Conservation (phyloP, 2,329 filamentous ascomycete species). For the Salinomyces thailandicus region DNA sequence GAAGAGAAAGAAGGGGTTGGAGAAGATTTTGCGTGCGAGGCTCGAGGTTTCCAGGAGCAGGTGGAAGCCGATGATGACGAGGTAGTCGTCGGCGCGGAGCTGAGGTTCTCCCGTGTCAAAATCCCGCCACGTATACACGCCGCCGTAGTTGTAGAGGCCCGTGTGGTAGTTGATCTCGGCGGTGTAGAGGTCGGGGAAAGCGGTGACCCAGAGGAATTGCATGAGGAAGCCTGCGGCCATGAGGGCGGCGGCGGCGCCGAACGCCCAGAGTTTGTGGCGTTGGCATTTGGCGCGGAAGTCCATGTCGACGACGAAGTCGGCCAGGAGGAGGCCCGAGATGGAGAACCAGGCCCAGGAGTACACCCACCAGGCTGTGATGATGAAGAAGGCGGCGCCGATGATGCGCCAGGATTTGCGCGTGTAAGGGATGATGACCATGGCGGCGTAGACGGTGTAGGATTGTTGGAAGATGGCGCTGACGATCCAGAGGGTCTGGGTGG, state of each 20-base stretch:
- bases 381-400: conserved; percentile 30
- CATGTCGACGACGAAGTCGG: conserved; percentile 35
- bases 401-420: conserved; percentile 32
- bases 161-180: conserved; percentile 33
- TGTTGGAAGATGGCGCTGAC: conserved; percentile 35
- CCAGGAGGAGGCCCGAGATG: conserved; percentile 31
- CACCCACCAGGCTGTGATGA: conserved; percentile 38
- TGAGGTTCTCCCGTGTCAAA: conserved; percentile 27
- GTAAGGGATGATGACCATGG: conserved; percentile 37
- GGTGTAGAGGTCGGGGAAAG: conserved; percentile 26
- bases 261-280: conserved; percentile 19
- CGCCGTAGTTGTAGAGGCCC: conserved; percentile 30
- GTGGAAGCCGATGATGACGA: conserved; percentile 34
- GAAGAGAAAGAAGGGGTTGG: conserved; percentile 26
- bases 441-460: conserved; percentile 38
- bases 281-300: conserved; percentile 25
- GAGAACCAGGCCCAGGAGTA: conserved; percentile 40
- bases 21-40: conserved; percentile 27
- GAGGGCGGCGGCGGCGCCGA: conserved; percentile 25
- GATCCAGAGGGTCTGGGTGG: conserved; percentile 36
- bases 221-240: conserved; percentile 29
- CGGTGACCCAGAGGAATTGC: conserved; percentile 36
- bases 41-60: conserved; percentile 33
- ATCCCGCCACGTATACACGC: conserved; percentile 28
- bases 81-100: conserved; percentile 34